Evolutionary conservation across 345 rosid genomes (phyloP), one percentile per base, ranked within the genome.

Genomic region (Eucalyptus globulus): DNA sequence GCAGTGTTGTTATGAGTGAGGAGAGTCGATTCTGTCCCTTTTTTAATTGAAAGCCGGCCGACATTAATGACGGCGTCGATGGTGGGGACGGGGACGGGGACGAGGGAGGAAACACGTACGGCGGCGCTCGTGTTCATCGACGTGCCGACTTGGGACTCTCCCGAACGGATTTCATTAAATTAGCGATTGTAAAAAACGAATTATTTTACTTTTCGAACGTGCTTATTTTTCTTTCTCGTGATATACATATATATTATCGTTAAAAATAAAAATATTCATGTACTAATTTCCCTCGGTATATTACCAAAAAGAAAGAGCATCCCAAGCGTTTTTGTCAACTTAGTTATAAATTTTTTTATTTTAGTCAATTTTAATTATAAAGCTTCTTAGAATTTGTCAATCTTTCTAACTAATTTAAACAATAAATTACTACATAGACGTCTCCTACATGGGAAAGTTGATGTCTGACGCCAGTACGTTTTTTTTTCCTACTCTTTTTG

Each of bases 391-490:
- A 53, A 53, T 53, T 19, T 53, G 2, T 21, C 11, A 1, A 53
- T 53, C 5, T 53, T 53, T 53, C 24, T 2, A 53, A 0, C 2
- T 53, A 53, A 53, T 7, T 53, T 53, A 3, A 7, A 7, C 0
- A 19, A 53, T 19, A 53, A 53, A 53, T 53, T 0, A 7, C 1
- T 53, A 53, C 0, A 1, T 51, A 0, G 0, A 8, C 0, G 0
- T 19, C 4, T 53, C 10, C 1, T 8, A 53, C 1, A 3, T 51
- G 0, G 0, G 0, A 53, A 53, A 17, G 4, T 53, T 17, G 0
- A 53, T 0, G 10, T 0, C 1, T 1, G 10, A 51, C 2, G 2
- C 0, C 1, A 1, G 5, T 5, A 5, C 13, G 6, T 6, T 51
- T 49, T 45, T 45, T 3, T 51, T 53, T 19, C 8, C n/a, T n/a